Evolutionary conservation across 768 basidiomycete genomes (phyloP).

Genomic region (Pulveroboletus sp.): DNA sequence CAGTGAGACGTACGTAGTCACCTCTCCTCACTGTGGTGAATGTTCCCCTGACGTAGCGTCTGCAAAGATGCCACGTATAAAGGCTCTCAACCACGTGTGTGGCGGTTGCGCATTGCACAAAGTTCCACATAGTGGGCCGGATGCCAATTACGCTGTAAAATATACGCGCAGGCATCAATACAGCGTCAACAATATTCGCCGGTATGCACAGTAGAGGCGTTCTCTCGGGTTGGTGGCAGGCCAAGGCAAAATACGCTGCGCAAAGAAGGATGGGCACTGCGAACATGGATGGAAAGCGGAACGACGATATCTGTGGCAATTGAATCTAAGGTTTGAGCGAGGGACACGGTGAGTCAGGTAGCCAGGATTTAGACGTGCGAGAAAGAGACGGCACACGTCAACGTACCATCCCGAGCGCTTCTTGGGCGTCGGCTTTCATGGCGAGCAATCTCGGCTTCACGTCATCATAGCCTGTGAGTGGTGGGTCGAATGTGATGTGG

Average conservation of each 20-base stretch:
- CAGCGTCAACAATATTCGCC: constrained; percentile 2
- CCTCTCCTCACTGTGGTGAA: constrained; percentile 15
- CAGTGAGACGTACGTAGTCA: no score
- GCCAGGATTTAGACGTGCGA: not conserved
- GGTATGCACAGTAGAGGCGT: constrained; percentile 17
- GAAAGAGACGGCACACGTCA: not conserved
- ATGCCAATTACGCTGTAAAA: constrained; percentile 15
- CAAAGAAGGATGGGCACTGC: constrained; percentile 14
- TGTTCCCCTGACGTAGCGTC: constrained; percentile 21
- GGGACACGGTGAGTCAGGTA: not conserved
- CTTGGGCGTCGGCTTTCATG: constrained; percentile 80
- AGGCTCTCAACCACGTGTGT: constrained; percentile 24
- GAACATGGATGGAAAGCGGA: constrained; percentile 40
- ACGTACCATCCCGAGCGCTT: constrained; percentile 73
- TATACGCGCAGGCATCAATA: constrained; percentile 21
- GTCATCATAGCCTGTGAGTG: constrained; percentile 69
- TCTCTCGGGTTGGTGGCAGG: constrained; percentile 13
- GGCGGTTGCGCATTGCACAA: constrained; percentile 1
- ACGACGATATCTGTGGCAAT: constrained; percentile 55
- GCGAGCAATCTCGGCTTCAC: constrained; percentile 74
- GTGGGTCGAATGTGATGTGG: constrained; percentile 61
- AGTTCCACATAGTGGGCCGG: constrained; percentile 7
- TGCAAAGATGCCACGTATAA: constrained; percentile 30
- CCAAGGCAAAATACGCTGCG: constrained; percentile 14
- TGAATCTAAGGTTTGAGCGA: constrained; percentile 42